Evolutionary conservation across 768 basidiomycete species (phyloP).

Genomic region (Suillus paluster): DNA sequence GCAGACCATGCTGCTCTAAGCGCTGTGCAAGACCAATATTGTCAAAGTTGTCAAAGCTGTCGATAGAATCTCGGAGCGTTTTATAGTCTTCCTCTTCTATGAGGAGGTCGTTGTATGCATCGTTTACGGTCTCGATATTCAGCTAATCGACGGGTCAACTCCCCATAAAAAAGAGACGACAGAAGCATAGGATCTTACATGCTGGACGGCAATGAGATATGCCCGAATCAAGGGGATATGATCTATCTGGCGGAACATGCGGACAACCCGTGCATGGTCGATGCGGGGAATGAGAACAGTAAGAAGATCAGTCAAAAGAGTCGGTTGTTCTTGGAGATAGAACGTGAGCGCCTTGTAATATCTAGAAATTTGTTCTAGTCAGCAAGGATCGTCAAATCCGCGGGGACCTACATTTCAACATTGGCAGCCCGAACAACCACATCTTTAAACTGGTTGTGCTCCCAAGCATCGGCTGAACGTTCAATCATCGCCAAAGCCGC

Average conservation of each 20-base stretch:
- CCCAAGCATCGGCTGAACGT: slow-evolving; percentile 97
- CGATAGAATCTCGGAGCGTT: slow-evolving; percentile 95
- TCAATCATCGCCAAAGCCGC: slow-evolving; percentile 99
- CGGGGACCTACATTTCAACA: slow-evolving; percentile 80
- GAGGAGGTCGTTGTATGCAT: slow-evolving; percentile 96
- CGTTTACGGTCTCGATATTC: slow-evolving; percentile 96
- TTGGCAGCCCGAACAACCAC: slow-evolving; percentile 96
- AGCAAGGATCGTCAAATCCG: neutral
- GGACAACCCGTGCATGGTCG: slow-evolving; percentile 94
- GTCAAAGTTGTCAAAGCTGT: slow-evolving; percentile 98
- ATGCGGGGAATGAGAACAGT: slow-evolving; percentile 92
- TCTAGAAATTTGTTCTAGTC: slow-evolving; percentile 40
- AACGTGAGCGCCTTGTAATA: slow-evolving; percentile 96
- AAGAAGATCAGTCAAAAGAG: slow-evolving; percentile 89
- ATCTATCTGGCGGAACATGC: slow-evolving; percentile 93
- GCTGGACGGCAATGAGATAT: slow-evolving; percentile 97
- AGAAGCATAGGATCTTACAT: slow-evolving; percentile 51
- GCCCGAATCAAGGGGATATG: slow-evolving; percentile 95
- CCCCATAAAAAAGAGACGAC: neutral
- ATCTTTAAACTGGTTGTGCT: slow-evolving; percentile 99
- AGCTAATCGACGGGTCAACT: slow-evolving; percentile 53
- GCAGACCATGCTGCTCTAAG: slow-evolving; percentile 85
- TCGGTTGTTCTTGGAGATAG: slow-evolving; percentile 94
- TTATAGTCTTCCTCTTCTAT: slow-evolving; percentile 99
- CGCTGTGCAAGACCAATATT: slow-evolving; percentile 84